phyloP scores from a whole-genome alignment of 2,329 filamentous ascomycete species.

The Penicillium sp. region DNA sequence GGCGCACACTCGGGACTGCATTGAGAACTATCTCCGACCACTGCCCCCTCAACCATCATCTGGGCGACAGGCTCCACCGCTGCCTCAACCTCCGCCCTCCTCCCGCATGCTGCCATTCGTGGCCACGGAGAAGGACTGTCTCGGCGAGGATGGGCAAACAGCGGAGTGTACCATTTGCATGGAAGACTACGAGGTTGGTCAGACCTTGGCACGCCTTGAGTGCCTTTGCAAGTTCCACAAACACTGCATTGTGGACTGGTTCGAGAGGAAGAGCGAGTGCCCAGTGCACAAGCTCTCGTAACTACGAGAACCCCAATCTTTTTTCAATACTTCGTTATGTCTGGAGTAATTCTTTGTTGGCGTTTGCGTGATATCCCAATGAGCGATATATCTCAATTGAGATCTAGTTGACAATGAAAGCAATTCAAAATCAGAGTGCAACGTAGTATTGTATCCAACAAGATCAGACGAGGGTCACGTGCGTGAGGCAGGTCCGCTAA shows the following conservation, averaged over 20 bases:
- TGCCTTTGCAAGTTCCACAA: conserved; percentile 67
- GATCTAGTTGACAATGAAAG: neutral
- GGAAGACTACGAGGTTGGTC: conserved; percentile 63
- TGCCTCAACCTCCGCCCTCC: conserved; percentile 24
- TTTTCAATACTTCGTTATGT: conserved; percentile 5
- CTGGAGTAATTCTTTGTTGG: neutral
- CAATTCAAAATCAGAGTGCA: neutral
- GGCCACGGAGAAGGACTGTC: conserved; percentile 65
- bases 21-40: conserved; percentile 36
- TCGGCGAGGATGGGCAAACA: conserved; percentile 52
- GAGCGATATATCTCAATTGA: neutral
- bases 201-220: conserved; percentile 60
- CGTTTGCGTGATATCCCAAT: conserved; percentile 11
- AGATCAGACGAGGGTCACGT: conserved; percentile 2
- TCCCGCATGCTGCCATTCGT: conserved; percentile 50
- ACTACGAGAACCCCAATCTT: neutral
- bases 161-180: conserved; percentile 67
- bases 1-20: conserved; percentile 48
- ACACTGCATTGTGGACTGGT: conserved; percentile 62
- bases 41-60: conserved; percentile 18
- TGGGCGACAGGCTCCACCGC: conserved; percentile 16
- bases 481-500: neutral
- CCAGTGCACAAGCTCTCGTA: conserved; percentile 57
- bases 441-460: neutral
- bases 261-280: conserved; percentile 59